Base-by-base conservation (phyloP, 1,284 basidiomycete genomes). In the Ustilago sp. region DNA sequence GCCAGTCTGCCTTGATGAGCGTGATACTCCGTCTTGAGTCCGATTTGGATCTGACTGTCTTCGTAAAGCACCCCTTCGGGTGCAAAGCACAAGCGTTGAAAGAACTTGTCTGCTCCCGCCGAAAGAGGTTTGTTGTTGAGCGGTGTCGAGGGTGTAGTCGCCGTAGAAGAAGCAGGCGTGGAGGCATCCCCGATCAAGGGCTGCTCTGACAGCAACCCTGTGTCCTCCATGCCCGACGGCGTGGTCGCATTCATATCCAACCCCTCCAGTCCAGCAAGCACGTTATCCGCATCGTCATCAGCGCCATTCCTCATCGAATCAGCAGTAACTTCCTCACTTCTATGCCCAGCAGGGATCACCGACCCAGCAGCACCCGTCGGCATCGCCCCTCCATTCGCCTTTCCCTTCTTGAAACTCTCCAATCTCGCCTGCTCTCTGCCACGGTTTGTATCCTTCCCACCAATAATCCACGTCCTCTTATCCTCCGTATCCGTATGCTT, bases 1-100 rank as follows among this genome's bases (percentile, higher is more conserved):
- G 95, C 93, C 50, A 99, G 86, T 77, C 96, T 93, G 15, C 96
- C 96, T 41, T 94, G 90, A 80, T 94, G 91, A 13, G 93, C 93
- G 86, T 98, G 95, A 86, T 94, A 99, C 82, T 95, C 92, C 53
- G 94, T 94, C 88, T 99, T 99, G 88, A 99, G 87, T 34, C 96
- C 97, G 72, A 99, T 91, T 86, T 98, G 96, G 39, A 99, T 90
- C 87, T 96, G 93, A 15, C 93, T 90, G 83, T 99, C 97, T 71
- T 99, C 97, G 87, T 94, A 99, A 17, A 99, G 89, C 31, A 99
- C 91, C 53, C 97, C 97, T 77, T 99, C 96, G 28, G 89, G 87
- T 38, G 88, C 89, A 86, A 92, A 94, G 2, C 90, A 91, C 36
- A 98, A 89, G 74, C 94, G 93, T 77, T 94, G 92, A 81, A 94